Evolutionary conservation across 108 stramenopile genomes (phyloP).

Genomic region (Chaetoceros muelleri): DNA sequence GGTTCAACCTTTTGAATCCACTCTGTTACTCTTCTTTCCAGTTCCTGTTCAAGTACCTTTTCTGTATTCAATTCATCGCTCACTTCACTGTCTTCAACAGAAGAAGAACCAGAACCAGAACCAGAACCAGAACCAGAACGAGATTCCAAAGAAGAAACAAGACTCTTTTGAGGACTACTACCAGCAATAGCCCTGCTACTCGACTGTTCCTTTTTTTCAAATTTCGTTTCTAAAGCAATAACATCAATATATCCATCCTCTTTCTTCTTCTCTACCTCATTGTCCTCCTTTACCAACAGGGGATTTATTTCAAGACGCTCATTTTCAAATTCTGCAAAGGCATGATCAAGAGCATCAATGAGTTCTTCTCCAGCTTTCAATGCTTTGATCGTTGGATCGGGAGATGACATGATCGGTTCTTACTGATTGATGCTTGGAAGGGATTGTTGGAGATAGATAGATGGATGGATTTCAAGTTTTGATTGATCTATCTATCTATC

Average conservation of each 20-base stretch:
- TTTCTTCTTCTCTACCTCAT: neutral
- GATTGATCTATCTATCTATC: no score
- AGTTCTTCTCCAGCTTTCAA: neutral
- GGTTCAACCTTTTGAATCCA: neutral
- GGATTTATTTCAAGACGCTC: neutral
- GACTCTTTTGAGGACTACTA: neutral
- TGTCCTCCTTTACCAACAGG: neutral
- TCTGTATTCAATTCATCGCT: neutral
- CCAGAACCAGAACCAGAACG: neutral
- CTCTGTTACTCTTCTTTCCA: neutral
- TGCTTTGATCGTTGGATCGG: neutral
- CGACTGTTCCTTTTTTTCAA: no score
- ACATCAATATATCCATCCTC: neutral
- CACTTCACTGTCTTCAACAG: neutral
- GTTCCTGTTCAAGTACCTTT: neutral
- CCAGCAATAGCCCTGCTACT: neutral
- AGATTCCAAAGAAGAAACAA: neutral
- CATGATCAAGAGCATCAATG: neutral
- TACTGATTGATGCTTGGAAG: no score
- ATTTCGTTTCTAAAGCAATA: neutral
- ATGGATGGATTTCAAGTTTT: no score
- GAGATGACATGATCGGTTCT: no score
- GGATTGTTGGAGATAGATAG: no score
- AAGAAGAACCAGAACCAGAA: neutral
- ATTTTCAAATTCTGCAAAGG: neutral